Evolutionary conservation across 2,329 filamentous ascomycete genomes (phyloP).

Genomic region (Cucurbitaria berberidis): DNA sequence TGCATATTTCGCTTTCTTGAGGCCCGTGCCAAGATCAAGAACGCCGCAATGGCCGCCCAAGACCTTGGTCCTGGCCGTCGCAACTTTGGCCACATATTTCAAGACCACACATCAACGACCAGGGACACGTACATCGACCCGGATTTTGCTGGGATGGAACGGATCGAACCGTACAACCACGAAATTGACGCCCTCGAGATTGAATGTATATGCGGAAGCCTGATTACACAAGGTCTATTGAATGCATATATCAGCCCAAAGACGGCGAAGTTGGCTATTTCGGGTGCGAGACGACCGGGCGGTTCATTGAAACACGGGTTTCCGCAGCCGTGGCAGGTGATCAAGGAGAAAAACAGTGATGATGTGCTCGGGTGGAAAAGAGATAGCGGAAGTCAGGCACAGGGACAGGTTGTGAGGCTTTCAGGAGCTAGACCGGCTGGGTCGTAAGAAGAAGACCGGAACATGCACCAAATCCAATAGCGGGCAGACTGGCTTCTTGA

Average conservation of each 20-base stretch:
- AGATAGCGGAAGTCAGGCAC: slow-evolving; percentile 31
- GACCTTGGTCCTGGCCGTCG: slow-evolving; percentile 44
- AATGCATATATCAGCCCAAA: slow-evolving; percentile 83
- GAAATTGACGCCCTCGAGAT: slow-evolving; percentile 67
- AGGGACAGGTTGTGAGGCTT: slow-evolving; percentile 64
- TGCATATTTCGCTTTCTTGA: slow-evolving; percentile 70
- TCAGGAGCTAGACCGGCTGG: slow-evolving; percentile 59
- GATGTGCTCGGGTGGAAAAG: slow-evolving; percentile 79
- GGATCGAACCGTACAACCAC: slow-evolving; percentile 36
- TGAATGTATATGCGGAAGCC: slow-evolving; percentile 77
- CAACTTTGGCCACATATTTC: slow-evolving; percentile 53
- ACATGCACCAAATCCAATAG: slow-evolving; percentile 10
- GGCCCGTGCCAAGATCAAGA: slow-evolving; percentile 50
- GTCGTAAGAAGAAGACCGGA: slow-evolving; percentile 13
- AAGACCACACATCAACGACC: slow-evolving; percentile 57
- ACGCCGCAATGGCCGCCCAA: slow-evolving; percentile 33
- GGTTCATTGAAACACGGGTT: slow-evolving; percentile 73
- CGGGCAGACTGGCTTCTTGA: neutral
- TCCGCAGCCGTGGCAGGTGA: slow-evolving; percentile 73
- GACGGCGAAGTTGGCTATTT: slow-evolving; percentile 78
- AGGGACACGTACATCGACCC: slow-evolving; percentile 50
- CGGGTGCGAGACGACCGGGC: slow-evolving; percentile 67
- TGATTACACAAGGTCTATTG: slow-evolving; percentile 81
- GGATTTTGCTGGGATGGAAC: slow-evolving; percentile 52
- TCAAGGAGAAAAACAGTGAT: slow-evolving; percentile 65